phyloP scores from a whole-genome alignment of 2,329 filamentous ascomycete species.

The Gyromitra esculenta region DNA sequence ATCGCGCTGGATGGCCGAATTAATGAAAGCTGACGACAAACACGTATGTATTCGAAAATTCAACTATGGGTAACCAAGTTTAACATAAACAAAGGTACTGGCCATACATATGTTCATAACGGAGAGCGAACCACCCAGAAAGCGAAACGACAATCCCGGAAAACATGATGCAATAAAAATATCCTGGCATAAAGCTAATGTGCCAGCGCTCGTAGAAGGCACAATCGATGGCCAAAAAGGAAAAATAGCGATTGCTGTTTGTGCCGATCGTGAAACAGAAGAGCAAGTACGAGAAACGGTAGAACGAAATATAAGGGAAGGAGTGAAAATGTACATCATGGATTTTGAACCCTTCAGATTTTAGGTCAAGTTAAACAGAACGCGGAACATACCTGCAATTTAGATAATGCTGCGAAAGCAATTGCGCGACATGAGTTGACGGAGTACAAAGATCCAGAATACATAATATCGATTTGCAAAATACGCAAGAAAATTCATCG shows the following conservation, averaged over 20 bases:
- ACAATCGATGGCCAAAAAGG: background rate
- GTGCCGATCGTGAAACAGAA: background rate
- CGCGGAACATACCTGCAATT: too few species aligned
- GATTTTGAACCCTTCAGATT: conserved; percentile 4
- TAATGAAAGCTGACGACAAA: background rate
- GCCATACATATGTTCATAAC: background rate
- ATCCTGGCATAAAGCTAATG: background rate
- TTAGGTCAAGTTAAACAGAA: too few species aligned
- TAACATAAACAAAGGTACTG: background rate
- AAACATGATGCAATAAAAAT: background rate
- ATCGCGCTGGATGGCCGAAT: conserved; percentile 2
- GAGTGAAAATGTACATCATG: background rate
- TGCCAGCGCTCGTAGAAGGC: background rate
- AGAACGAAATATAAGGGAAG: background rate
- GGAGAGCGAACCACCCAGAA: background rate
- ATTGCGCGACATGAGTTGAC: too few species aligned
- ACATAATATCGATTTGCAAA: too few species aligned
- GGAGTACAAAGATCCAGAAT: too few species aligned
- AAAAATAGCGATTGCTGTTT: background rate
- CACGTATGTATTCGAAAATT: background rate
- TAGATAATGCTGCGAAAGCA: too few species aligned
- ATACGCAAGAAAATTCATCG: too few species aligned
- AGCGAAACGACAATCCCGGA: background rate
- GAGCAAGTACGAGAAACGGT: background rate
- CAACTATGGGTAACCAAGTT: background rate